phyloP scores from a whole-genome alignment of 208 protist species.

The Tritrichomonas foetus region DNA sequence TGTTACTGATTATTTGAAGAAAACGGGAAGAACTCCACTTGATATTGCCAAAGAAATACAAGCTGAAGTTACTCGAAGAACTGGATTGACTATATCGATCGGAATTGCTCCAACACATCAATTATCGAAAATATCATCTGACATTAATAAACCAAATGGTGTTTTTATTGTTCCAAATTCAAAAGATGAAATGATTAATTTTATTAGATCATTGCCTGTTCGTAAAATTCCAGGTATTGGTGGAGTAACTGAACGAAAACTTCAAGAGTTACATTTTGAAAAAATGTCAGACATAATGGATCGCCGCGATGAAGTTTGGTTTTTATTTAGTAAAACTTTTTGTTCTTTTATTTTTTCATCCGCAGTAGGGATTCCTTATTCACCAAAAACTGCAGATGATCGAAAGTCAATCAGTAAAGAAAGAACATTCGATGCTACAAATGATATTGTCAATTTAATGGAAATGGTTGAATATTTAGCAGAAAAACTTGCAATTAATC shows the following conservation, averaged over 20 bases:
- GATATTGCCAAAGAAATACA: neutral
- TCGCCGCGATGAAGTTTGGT: neutral
- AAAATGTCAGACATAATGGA: neutral
- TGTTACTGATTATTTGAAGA: neutral
- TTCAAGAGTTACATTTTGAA: neutral
- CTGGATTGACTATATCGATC: neutral
- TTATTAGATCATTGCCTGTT: neutral
- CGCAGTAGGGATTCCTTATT: neutral
- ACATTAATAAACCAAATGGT: constrained; percentile 42
- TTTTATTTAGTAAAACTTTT: neutral
- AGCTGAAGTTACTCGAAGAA: neutral
- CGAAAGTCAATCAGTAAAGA: neutral
- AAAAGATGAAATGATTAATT: neutral
- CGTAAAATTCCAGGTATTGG: constrained; percentile 41
- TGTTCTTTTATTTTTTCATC: neutral
- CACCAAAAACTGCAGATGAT: neutral
- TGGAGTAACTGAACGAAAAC: neutral
- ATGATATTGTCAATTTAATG: neutral
- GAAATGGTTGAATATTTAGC: neutral
- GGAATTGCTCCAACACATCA: neutral
- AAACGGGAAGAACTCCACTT: neutral
- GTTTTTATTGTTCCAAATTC: neutral
- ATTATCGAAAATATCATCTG: constrained; percentile 1
- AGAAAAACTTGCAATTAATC: neutral
- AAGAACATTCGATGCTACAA: neutral